These are phyloP conservation scores for Takashimella tepidaria DNA, from an alignment of 1,284 basidiomycete genomes.

Conservation along the genomic window DNA sequence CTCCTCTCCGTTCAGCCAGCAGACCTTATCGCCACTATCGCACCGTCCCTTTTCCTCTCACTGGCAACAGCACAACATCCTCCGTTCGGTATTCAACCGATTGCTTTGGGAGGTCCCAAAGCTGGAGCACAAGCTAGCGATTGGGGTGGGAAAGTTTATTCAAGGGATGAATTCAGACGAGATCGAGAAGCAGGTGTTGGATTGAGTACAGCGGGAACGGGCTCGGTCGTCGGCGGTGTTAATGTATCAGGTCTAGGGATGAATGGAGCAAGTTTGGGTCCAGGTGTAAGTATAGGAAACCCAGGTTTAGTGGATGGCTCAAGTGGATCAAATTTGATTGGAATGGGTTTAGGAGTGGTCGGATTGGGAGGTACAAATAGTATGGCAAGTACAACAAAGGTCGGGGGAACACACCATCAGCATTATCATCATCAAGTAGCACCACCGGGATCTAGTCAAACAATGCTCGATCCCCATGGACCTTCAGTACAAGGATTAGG, in stretches of 20 bases:
- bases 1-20: background rate
- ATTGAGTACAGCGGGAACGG: too few relatives aligned
- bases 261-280: too few relatives aligned
- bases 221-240: too few relatives aligned
- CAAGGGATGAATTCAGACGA: conserved; percentile 18
- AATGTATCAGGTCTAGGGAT: conserved; percentile 11
- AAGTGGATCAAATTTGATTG: background rate
- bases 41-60: conserved; percentile 9
- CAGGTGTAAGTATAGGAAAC: background rate
- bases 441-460: too few relatives aligned
- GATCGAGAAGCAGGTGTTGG: conserved; percentile 15
- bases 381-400: too few relatives aligned
- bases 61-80: conserved; percentile 8
- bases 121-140: conserved; percentile 9
- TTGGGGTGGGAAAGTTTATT: conserved; percentile 22
- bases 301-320: background rate
- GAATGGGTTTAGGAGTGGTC: background rate
- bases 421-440: too few relatives aligned
- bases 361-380: too few relatives aligned
- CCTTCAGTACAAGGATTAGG: too few relatives aligned
- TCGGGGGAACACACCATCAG: too few relatives aligned
- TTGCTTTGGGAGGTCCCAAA: background rate
- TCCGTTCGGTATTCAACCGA: conserved; percentile 12
- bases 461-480: background rate
- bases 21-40: conserved; percentile 7